phyloP scores from a whole-genome alignment of 768 basidiomycete genomes.

The Boletus pseudopeckii region DNA sequence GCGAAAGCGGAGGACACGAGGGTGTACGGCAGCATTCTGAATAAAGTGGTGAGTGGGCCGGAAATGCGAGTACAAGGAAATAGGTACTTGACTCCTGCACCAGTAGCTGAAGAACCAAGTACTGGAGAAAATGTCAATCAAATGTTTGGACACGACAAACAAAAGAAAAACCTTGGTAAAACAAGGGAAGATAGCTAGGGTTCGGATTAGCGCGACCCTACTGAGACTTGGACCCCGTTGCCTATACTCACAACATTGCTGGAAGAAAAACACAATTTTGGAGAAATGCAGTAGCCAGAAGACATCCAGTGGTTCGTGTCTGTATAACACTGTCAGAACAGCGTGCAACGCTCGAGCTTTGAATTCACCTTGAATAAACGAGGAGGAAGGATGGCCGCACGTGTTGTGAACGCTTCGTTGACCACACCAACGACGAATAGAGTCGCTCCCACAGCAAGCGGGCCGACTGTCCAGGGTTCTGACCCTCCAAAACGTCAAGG shows the following conservation, averaged over 20 bases:
- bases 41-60: not conserved
- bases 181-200: conserved; percentile 63
- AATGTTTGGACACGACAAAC: not conserved
- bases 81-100: conserved; percentile 61
- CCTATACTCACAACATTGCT: conserved; percentile 27
- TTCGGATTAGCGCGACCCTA: not conserved
- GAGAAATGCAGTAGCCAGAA: conserved; percentile 55
- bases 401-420: conserved; percentile 58
- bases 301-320: conserved; percentile 66
- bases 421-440: conserved; percentile 48
- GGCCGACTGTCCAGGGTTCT: conserved; percentile 50
- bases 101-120: conserved; percentile 69
- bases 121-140: conserved; percentile 26
- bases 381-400: conserved; percentile 70
- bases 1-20: conserved; percentile 53
- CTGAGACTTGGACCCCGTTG: not conserved
- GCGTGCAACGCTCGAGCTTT: not conserved
- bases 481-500: conserved; percentile 41
- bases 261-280: conserved; percentile 63
- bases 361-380: conserved; percentile 62
- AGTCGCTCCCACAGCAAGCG: conserved; percentile 51
- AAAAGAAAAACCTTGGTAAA: conserved; percentile 50
- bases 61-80: conserved; percentile 29
- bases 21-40: conserved; percentile 72
- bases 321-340: conserved; percentile 18